Conservation (phyloP, 805 yeast species). For the Priceomyces carsonii region DNA sequence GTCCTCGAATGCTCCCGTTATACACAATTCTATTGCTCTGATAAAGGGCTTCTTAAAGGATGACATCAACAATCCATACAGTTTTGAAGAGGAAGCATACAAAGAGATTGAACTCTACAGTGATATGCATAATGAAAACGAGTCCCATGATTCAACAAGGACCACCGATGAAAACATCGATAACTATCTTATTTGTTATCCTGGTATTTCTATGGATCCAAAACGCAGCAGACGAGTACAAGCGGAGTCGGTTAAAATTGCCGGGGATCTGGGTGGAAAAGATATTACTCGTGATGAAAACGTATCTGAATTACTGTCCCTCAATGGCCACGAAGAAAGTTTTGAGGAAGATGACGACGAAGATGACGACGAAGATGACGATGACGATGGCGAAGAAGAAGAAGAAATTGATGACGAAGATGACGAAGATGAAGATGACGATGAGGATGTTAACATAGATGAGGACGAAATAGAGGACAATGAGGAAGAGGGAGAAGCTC, state of each 20-base stretch:
- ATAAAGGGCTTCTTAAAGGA: slow-evolving; percentile 64
- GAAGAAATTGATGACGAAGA: slow-evolving; percentile 10
- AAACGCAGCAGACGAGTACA: slow-evolving; percentile 3
- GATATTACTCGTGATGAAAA: slow-evolving; percentile 1
- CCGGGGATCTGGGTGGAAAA: background rate
- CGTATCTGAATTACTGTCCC: background rate
- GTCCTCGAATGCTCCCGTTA: slow-evolving; percentile 11
- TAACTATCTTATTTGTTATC: slow-evolving; percentile 33
- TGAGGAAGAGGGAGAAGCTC: too few relatives aligned
- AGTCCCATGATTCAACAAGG: background rate
- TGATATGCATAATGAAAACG: slow-evolving; percentile 12
- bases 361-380: slow-evolving; percentile 17
- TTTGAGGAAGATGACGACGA: slow-evolving; percentile 15
- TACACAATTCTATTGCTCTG: slow-evolving; percentile 53
- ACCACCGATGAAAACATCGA: slow-evolving; percentile 14
- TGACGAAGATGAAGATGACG: slow-evolving; percentile 14
- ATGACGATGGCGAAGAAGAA: slow-evolving; percentile 11
- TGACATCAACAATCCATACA: slow-evolving; percentile 63
- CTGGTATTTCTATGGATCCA: slow-evolving; percentile 26
- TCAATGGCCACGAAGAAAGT: slow-evolving; percentile 7
- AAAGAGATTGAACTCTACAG: slow-evolving; percentile 42
- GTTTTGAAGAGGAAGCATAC: slow-evolving; percentile 56
- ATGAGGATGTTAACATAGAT: slow-evolving; percentile 7
- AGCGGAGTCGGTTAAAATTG: background rate
- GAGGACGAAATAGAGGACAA: slow-evolving; percentile 3